Percentiles rank a stretch among this genome's conserved stretches.
Evolutionary conservation across 1,284 basidiomycete species (phyloP).

Genomic region (Tranzscheliella williamsii): DNA sequence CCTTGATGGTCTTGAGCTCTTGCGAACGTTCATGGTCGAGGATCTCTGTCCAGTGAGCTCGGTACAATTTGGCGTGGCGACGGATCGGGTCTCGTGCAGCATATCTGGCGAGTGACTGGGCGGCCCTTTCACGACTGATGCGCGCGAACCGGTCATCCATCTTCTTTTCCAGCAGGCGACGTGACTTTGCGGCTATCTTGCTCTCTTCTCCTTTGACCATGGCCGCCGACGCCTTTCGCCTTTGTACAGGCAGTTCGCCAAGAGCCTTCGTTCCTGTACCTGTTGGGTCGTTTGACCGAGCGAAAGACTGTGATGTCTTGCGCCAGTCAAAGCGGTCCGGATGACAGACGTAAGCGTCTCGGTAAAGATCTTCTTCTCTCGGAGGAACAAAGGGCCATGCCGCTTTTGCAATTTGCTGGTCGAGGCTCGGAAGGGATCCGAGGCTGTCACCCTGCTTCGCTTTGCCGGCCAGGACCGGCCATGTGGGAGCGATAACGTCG

Average conservation of each 20-base stretch:
- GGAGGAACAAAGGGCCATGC: constrained; percentile 12
- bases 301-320: neutral
- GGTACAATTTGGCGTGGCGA: constrained; percentile 24
- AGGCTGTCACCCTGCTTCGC: neutral
- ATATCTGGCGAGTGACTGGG: constrained; percentile 6
- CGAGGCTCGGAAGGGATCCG: neutral
- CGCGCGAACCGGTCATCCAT: constrained; percentile 34
- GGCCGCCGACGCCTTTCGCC: constrained; percentile 15
- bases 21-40: constrained; percentile 41
- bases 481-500: neutral
- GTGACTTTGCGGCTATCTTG: constrained; percentile 25
- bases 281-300: neutral
- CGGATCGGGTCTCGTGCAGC: constrained; percentile 25
- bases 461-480: neutral
- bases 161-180: constrained; percentile 20
- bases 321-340: constrained; percentile 40
- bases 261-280: neutral
- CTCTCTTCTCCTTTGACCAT: constrained; percentile 28
- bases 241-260: constrained; percentile 4
- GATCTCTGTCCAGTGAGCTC: constrained; percentile 36
- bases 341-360: constrained; percentile 30
- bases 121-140: constrained; percentile 23
- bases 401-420: neutral
- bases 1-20: constrained; percentile 33
- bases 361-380: constrained; percentile 24